Evolutionary conservation across 2,329 filamentous ascomycete species (phyloP), one percentile per base, ranked within the genome.

Genomic region (Orbilia blumenaviensis): DNA sequence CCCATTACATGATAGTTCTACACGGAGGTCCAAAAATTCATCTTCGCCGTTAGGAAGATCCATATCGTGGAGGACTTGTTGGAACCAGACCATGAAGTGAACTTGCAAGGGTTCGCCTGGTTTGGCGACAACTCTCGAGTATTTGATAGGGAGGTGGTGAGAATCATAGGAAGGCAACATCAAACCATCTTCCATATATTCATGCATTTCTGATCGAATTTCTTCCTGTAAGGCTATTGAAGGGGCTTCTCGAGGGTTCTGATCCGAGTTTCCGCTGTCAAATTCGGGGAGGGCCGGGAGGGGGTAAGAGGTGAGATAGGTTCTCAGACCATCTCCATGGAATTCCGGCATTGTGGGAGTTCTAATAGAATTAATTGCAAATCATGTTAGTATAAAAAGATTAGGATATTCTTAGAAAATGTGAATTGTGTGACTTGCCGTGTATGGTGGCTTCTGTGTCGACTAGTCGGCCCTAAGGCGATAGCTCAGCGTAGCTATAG

Each of bases 51-150:
- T 27, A 3, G 71, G 71, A 3, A 68, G 46, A n/a, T 75, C 71
- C 46, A 68, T 68, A 34, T 75, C 63, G 34, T 75, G 71, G 2
- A 75, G 54, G 4, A 68, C 71, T 14, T 75, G 71, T 48, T 75
- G 71, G 2, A 41, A 64, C 71, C 71, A 75, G 32, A 68, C 36
- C 71, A 75, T 58, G 21, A 75, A 68, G 27, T 75, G 71, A 10
- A 68, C 46, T 29, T 75, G 71, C 9, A 75, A 27, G 3, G 71
- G 71, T 14, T 66, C 63, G n/a, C 71, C 71, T 8, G 71, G 71
- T 34, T 58, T 50, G 14, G 71, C 71, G 16, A 41, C 27, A 2
- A 75, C 42, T 34, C 38, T 62, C 21, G n/a, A 67, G 36, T 75
- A 75, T 60, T 68, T 62, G 36, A 63, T 50, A 1, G 38, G 71